Evolutionary conservation across 176 grass and related monocot genomes (phyloP).

Genomic region (Alloteropsis semialata): DNA sequence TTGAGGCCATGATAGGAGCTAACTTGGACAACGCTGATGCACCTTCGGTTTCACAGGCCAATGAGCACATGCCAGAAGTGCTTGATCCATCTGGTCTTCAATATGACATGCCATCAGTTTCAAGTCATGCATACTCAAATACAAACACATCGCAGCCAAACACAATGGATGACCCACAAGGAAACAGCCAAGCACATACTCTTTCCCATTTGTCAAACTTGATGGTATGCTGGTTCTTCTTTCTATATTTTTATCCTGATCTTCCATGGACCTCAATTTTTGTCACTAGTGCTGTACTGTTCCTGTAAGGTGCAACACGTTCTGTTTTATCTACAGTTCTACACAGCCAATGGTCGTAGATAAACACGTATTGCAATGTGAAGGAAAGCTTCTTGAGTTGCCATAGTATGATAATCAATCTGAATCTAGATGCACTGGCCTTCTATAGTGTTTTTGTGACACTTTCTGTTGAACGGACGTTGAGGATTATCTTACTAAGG

Average conservation of each 20-base stretch:
- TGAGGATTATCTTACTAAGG: not conserved
- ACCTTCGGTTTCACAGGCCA: conserved; percentile 70
- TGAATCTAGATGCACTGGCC: not conserved
- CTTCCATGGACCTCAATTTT: not conserved
- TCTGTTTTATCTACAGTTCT: not conserved
- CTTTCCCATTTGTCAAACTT: conserved; percentile 80
- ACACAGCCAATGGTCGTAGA: not conserved
- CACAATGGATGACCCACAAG: conserved; percentile 60
- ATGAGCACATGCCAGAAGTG: conserved; percentile 55
- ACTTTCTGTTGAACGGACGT: not conserved
- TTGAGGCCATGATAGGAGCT: conserved; percentile 48
- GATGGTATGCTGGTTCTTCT: conserved; percentile 46
- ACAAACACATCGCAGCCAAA: conserved; percentile 50
- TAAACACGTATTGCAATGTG: not conserved
- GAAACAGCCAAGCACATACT: conserved; percentile 72
- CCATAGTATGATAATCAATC: not conserved
- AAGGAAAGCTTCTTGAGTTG: not conserved
- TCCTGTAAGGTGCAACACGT: not conserved
- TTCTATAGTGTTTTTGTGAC: not conserved
- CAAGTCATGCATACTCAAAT: conserved; percentile 58
- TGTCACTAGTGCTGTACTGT: not conserved
- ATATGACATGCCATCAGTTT: conserved; percentile 77
- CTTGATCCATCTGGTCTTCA: conserved; percentile 66
- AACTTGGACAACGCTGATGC: conserved; percentile 60
- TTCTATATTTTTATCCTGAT: not conserved